These are phyloP conservation scores for Dictyostelium discoideum DNA, from an alignment of 78 protist species.

Conservation along the genomic window DNA sequence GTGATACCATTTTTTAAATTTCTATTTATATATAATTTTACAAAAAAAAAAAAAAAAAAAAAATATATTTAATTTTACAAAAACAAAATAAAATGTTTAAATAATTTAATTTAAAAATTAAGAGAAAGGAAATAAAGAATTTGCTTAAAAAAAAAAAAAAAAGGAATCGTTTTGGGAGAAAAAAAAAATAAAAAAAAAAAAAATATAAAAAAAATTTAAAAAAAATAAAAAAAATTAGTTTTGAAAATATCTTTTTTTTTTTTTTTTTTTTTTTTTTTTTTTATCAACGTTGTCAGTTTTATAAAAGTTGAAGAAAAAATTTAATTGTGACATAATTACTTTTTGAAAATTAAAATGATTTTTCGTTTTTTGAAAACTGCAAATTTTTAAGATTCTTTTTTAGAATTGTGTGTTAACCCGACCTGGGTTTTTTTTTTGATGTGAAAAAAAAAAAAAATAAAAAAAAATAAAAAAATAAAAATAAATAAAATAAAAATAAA, in stretches of 20 bases:
- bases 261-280: no score
- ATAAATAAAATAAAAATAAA: no score
- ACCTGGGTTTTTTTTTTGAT: neutral
- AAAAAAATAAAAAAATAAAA: no score
- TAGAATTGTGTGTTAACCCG: neutral
- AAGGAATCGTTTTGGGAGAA: neutral
- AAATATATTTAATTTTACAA: neutral
- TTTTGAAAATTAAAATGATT: neutral
- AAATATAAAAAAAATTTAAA: neutral
- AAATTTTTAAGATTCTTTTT: neutral
- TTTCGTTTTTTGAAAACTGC: neutral
- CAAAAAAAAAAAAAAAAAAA: neutral
- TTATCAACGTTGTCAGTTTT: neutral
- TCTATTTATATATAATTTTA: neutral
- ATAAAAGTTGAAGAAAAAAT: neutral
- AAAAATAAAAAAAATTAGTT: neutral
- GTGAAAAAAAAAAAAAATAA: no score
- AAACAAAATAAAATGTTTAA: neutral
- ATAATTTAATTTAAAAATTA: neutral
- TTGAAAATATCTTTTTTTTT: neutral
- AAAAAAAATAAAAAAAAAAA: neutral
- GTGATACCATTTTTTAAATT: slow-evolving; percentile 1
- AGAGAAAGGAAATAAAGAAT: neutral
- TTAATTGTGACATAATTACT: neutral
- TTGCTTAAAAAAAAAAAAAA: neutral